phyloP scores from a whole-genome alignment of 208 protist genomes.

The Balamuthia mandrillaris region DNA sequence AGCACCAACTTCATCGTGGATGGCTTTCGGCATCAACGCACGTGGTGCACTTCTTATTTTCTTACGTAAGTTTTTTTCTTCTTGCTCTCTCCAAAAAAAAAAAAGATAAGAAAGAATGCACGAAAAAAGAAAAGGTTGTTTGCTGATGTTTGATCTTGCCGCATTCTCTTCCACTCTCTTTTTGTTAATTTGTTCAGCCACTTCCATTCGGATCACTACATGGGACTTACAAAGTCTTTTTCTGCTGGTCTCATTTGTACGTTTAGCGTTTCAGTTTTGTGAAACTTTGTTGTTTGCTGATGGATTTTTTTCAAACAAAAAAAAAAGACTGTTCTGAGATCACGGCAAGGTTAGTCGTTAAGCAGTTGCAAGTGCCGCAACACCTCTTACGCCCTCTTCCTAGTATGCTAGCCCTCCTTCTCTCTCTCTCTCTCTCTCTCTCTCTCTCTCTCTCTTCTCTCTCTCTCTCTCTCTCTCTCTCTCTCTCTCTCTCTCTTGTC shows the following conservation, averaged over 20 bases:
- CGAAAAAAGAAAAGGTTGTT: background rate
- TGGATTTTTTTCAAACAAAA: background rate
- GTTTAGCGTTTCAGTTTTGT: background rate
- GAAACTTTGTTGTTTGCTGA: background rate
- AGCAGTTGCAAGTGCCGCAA: background rate
- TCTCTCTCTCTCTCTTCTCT: no score
- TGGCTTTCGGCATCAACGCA: conserved; percentile 8
- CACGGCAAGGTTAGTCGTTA: background rate
- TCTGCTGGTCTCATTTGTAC: conserved; percentile 2
- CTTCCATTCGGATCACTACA: conserved; percentile 33
- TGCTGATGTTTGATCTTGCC: no score
- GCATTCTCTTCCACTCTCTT: no score
- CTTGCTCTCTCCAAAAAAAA: background rate
- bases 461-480: no score
- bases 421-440: no score
- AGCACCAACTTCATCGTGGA: conserved; percentile 27
- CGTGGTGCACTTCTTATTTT: background rate
- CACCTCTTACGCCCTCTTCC: background rate
- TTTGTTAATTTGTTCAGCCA: background rate
- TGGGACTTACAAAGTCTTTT: background rate
- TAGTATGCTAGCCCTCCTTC: no score
- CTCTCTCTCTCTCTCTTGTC: background rate
- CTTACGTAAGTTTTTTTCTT: background rate
- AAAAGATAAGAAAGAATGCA: background rate
- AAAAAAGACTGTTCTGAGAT: conserved; percentile 16